Evolutionary conservation across 805 yeast genomes (phyloP).

Genomic region (Metschnikowia colocasiae): DNA sequence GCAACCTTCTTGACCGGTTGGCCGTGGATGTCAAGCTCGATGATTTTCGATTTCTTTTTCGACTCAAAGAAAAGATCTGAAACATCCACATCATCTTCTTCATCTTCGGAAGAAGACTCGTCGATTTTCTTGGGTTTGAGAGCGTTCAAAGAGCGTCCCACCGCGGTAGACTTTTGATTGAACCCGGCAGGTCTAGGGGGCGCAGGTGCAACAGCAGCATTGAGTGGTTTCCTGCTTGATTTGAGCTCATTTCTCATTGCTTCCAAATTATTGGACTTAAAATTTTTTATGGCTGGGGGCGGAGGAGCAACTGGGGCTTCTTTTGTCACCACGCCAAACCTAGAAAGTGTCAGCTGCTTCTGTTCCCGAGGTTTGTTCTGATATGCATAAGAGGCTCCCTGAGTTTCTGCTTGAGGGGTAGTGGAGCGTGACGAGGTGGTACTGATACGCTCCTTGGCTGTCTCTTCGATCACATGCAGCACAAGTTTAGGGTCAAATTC

Average conservation of each 20-base stretch:
- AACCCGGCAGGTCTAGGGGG: conserved; percentile 55
- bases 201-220: conserved; percentile 36
- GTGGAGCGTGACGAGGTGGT: conserved; percentile 10
- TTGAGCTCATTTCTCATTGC: conserved; percentile 33
- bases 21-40: conserved; percentile 45
- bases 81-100: conserved; percentile 33
- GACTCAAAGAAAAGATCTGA: conserved; percentile 41
- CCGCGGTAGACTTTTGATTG: conserved; percentile 31
- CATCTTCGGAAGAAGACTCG: conserved; percentile 30
- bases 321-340: conserved; percentile 32
- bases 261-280: conserved; percentile 32
- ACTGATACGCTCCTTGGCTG: conserved; percentile 34
- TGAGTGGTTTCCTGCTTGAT: conserved; percentile 16
- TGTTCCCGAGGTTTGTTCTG: conserved; percentile 22
- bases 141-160: conserved; percentile 38
- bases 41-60: conserved; percentile 33
- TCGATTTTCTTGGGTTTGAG: conserved; percentile 29
- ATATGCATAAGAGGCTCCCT: conserved; percentile 14
- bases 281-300: conserved; percentile 28
- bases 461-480: conserved; percentile 37
- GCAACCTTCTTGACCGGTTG: conserved; percentile 27
- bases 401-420: neutral
- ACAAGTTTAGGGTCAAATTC: conserved; percentile 53
- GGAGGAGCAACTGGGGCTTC: conserved; percentile 36
- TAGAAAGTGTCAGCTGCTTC: conserved; percentile 34